Evolutionary conservation across 108 stramenopile genomes (phyloP).

Genomic region (Skeletonema menzelii): DNA sequence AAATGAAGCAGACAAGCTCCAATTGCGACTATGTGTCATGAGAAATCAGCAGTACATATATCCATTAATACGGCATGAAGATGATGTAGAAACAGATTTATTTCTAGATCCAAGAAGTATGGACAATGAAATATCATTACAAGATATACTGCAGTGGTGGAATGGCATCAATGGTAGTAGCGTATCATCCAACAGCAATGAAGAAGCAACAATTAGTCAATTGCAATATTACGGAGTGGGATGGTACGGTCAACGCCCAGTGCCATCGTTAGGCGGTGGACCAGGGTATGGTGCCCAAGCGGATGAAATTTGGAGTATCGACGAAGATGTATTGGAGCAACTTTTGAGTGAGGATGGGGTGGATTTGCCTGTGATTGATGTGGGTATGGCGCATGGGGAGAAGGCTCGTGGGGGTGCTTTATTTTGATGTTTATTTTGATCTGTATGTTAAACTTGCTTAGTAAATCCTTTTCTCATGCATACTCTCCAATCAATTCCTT

Average conservation of each 20-base stretch:
- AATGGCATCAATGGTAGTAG: too few species aligned
- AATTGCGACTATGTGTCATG: too few species aligned
- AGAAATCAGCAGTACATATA: not conserved
- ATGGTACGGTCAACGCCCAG: conserved; percentile 69
- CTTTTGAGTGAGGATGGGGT: conserved; percentile 50
- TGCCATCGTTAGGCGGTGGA: conserved; percentile 36
- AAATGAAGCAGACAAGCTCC: too few species aligned
- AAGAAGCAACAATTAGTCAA: not conserved
- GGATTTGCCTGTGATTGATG: conserved; percentile 56
- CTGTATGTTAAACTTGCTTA: too few species aligned
- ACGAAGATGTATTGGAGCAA: conserved; percentile 48
- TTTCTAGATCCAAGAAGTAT: conserved; percentile 57
- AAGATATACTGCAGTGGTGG: not conserved
- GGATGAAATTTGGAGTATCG: conserved; percentile 48
- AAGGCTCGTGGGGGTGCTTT: conserved; percentile 71
- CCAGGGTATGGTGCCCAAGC: not conserved
- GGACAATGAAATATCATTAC: conserved; percentile 26
- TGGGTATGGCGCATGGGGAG: conserved; percentile 78
- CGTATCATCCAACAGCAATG: not conserved
- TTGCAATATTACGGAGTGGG: conserved; percentile 35
- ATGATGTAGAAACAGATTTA: conserved; percentile 65
- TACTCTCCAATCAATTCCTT: too few species aligned
- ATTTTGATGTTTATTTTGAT: conserved; percentile 10
- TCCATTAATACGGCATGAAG: conserved; percentile 56
- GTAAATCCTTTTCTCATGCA: too few species aligned